These are phyloP conservation scores for Stachybotrys chlorohalonatus DNA, from an alignment of 2,329 filamentous ascomycete genomes.

Conservation along the genomic window DNA sequence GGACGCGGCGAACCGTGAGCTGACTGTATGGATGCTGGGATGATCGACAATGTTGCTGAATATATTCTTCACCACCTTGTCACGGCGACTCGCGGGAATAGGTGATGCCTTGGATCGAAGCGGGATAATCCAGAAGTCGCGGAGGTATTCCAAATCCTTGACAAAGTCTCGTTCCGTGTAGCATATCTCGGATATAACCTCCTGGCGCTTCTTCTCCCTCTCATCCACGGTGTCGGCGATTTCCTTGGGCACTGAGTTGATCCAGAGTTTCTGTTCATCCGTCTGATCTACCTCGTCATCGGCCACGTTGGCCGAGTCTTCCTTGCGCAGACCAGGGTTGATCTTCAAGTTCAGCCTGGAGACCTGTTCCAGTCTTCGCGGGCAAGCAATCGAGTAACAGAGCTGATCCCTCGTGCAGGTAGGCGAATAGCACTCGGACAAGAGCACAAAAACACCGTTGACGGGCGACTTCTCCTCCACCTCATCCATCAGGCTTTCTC, in stretches of 20 bases:
- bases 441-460: conserved; percentile 90
- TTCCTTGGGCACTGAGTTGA: conserved; percentile 95
- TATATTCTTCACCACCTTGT: conserved; percentile 86
- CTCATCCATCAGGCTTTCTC: conserved; percentile 82
- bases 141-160: conserved; percentile 93
- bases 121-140: conserved; percentile 97
- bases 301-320: conserved; percentile 47
- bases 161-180: conserved; percentile 99
- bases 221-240: conserved; percentile 84
- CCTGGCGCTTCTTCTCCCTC: conserved; percentile 91
- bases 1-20: conserved; percentile 78
- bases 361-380: conserved; percentile 86
- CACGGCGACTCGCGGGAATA: conserved; percentile 78
- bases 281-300: conserved; percentile 78
- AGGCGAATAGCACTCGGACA: conserved; percentile 96
- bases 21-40: conserved; percentile 76
- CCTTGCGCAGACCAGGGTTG: conserved; percentile 72
- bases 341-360: conserved; percentile 89
- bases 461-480: conserved; percentile 63
- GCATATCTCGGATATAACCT: conserved; percentile 96
- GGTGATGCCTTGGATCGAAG: conserved; percentile 74
- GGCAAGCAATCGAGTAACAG: conserved; percentile 97
- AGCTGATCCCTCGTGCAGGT: conserved; percentile 92
- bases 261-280: conserved; percentile 98
- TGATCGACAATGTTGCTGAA: conserved; percentile 91